Conservation (phyloP, 2,329 filamentous ascomycete species). For the Aspergillus uvarum region DNA sequence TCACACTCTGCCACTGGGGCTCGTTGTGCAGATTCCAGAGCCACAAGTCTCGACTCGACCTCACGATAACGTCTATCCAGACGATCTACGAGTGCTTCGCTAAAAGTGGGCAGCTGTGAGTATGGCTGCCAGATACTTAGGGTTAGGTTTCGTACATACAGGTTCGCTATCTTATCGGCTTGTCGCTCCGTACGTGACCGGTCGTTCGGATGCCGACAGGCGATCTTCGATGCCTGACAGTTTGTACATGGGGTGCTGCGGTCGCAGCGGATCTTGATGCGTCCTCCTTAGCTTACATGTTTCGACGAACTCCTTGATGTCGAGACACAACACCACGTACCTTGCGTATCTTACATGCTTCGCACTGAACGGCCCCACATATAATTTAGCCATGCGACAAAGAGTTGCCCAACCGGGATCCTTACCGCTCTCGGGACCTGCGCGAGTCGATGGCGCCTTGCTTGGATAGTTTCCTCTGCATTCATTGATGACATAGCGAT, state of each 20-base stretch:
- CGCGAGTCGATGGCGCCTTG: not conserved
- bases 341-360: slow-evolving; percentile 8
- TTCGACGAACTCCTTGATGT: not conserved
- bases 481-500: not conserved
- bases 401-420: not conserved
- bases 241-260: slow-evolving; percentile 6
- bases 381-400: not conserved
- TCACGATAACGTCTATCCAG: not conserved
- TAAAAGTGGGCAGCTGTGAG: not conserved
- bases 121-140: not conserved
- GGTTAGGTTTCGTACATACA: not conserved
- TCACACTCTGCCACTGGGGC: not conserved
- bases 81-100: slow-evolving; percentile 1
- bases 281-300: not conserved
- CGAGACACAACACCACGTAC: not conserved
- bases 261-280: slow-evolving; percentile 1
- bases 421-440: slow-evolving; percentile 1
- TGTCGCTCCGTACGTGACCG: not conserved
- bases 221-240: slow-evolving; percentile 2
- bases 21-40: not conserved
- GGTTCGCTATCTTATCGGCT: slow-evolving; percentile 1
- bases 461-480: slow-evolving; percentile 5
- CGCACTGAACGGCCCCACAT: not conserved
- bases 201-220: slow-evolving; percentile 5
- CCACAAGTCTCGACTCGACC: slow-evolving; percentile 2